Conservation (phyloP, 192 early-diverging fungal genomes). For the Rhizoclosmatium sp. region DNA sequence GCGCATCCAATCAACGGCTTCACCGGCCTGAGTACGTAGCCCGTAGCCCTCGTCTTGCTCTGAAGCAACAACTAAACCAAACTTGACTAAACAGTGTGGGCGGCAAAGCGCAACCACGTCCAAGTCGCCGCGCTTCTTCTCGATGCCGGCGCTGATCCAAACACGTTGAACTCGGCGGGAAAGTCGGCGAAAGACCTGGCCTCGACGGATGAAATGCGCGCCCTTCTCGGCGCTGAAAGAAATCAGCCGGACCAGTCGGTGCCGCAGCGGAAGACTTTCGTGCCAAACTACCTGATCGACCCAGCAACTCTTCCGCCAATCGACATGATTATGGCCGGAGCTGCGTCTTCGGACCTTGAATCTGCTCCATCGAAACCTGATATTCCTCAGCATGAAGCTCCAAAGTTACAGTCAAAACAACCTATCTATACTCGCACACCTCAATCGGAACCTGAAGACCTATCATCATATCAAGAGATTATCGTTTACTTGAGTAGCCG, state of each 20-base stretch:
- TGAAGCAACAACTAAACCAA: neutral
- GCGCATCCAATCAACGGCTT: constrained; percentile 25
- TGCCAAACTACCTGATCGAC: constrained; percentile 33
- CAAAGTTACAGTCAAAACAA: neutral
- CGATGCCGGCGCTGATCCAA: constrained; percentile 1
- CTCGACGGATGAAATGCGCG: neutral
- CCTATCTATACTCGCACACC: neutral
- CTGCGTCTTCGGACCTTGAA: neutral
- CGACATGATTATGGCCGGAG: constrained; percentile 1
- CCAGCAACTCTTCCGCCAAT: constrained; percentile 2
- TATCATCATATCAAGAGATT: constrained; percentile 7
- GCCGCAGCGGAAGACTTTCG: neutral
- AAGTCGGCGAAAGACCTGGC: neutral
- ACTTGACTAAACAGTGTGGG: constrained; percentile 22
- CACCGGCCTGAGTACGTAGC: neutral
- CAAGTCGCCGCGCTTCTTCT: constrained; percentile 19
- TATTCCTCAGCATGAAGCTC: neutral
- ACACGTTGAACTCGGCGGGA: neutral
- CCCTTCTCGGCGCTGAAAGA: neutral
- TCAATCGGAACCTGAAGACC: neutral
- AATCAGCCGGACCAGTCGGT: too few relatives aligned
- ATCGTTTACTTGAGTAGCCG: neutral
- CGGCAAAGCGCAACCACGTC: constrained; percentile 21
- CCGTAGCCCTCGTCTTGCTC: neutral
- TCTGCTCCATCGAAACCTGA: neutral